Percentiles rank a stretch among this genome's conserved stretches.
These are phyloP conservation scores for Sisymbrium altissimum DNA, from an alignment of 345 rosid species.

Conservation along the genomic window DNA sequence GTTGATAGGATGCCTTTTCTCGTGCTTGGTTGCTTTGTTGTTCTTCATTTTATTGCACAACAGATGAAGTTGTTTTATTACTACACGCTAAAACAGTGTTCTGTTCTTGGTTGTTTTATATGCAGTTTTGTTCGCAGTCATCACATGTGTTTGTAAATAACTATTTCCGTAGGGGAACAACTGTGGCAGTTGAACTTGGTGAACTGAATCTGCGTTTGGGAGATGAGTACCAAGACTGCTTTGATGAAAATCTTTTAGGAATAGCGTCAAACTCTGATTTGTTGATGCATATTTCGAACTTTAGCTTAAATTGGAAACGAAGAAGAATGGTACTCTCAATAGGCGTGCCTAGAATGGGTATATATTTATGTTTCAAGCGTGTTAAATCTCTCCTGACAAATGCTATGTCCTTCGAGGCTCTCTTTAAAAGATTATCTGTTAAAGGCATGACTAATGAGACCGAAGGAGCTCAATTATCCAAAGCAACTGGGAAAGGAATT, in stretches of 20 bases:
- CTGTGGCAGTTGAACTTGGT: slow-evolving; percentile 82
- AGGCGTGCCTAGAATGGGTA: slow-evolving; percentile 76
- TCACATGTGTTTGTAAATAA: slow-evolving; percentile 84
- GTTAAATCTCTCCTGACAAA: slow-evolving; percentile 63
- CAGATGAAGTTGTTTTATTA: neutral
- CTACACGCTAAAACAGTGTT: neutral
- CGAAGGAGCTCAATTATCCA: slow-evolving; percentile 47
- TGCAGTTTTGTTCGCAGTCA: slow-evolving; percentile 86
- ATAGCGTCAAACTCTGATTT: slow-evolving; percentile 68
- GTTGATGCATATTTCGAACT: slow-evolving; percentile 70
- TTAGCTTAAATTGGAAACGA: slow-evolving; percentile 83
- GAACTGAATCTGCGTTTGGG: slow-evolving; percentile 84
- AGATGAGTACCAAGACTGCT: slow-evolving; percentile 86
- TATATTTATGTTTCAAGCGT: slow-evolving; percentile 62
- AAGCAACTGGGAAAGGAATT: slow-evolving; percentile 69
- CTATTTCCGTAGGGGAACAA: slow-evolving; percentile 60
- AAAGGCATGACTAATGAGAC: slow-evolving; percentile 38
- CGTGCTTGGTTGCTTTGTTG: too few relatives aligned
- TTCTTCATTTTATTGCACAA: too few relatives aligned
- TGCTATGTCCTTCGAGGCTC: slow-evolving; percentile 63
- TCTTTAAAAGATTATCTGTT: slow-evolving; percentile 38
- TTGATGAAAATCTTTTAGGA: slow-evolving; percentile 75
- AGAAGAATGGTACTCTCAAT: slow-evolving; percentile 63
- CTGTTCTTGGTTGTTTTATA: slow-evolving; percentile 6
- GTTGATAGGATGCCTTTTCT: too few relatives aligned